Evolutionary conservation across 1,284 basidiomycete species (phyloP).

Genomic region (Ceratobasidium sp.): DNA sequence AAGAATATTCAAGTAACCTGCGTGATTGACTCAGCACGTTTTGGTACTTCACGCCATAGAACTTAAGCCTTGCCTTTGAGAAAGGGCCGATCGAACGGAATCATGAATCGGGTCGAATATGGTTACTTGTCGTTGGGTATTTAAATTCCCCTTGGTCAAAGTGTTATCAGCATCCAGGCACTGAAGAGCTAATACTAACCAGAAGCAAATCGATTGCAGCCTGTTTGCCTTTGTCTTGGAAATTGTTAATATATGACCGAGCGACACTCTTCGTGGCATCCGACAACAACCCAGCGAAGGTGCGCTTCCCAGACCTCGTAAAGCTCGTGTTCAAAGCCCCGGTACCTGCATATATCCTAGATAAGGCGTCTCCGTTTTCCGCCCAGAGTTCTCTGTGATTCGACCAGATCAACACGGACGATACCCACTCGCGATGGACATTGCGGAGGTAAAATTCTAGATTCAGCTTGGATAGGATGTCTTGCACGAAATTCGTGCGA

Average conservation of each 20-base stretch:
- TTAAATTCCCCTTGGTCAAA: conserved; percentile 83
- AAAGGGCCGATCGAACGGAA: conserved; percentile 77
- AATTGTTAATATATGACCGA: conserved; percentile 97
- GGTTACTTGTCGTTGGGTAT: conserved; percentile 85
- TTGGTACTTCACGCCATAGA: conserved; percentile 41
- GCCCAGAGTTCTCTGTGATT: conserved; percentile 96
- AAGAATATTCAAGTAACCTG: conserved; percentile 89
- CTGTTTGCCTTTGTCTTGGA: conserved; percentile 96
- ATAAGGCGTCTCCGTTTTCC: conserved; percentile 92
- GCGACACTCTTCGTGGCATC: conserved; percentile 98
- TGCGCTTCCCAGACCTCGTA: conserved; percentile 93
- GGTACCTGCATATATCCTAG: conserved; percentile 95
- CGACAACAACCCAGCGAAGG: conserved; percentile 88
- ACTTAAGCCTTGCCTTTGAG: conserved; percentile 65
- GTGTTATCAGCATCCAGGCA: not conserved
- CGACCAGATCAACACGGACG: conserved; percentile 79
- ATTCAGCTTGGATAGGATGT: conserved; percentile 84
- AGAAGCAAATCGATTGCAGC: conserved; percentile 95
- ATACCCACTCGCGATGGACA: conserved; percentile 80
- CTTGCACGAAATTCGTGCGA: conserved; percentile 98
- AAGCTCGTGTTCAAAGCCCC: conserved; percentile 96
- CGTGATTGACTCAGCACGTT: not conserved
- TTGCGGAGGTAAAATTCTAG: conserved; percentile 80
- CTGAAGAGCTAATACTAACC: conserved; percentile 61
- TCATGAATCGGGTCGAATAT: conserved; percentile 97